Evolutionary conservation across 2,329 filamentous ascomycete species (phyloP).

Genomic region (Clarireedia homoeocarpa): DNA sequence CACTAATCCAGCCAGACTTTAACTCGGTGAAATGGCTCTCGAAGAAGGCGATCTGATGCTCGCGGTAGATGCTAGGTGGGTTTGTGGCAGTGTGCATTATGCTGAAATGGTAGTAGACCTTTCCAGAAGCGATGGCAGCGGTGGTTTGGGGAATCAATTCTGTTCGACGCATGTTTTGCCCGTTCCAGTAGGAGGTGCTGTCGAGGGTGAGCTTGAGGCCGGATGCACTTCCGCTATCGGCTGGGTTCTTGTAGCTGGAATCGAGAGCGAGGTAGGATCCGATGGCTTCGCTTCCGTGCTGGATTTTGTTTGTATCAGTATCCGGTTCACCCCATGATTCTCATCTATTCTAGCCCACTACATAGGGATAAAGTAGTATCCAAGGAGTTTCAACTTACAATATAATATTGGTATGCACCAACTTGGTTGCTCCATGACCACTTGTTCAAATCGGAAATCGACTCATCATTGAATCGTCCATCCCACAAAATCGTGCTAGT

Average conservation of each 20-base stretch:
- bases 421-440: conserved; percentile 65
- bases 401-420: conserved; percentile 68
- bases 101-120: conserved; percentile 66
- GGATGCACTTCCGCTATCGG: conserved; percentile 51
- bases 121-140: conserved; percentile 56
- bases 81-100: conserved; percentile 53
- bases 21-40: conserved; percentile 70
- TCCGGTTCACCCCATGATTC: background rate
- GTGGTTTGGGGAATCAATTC: conserved; percentile 67
- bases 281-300: conserved; percentile 46
- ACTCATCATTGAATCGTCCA: conserved; percentile 55
- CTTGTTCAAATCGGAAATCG: conserved; percentile 45
- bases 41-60: conserved; percentile 59
- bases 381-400: conserved; percentile 29
- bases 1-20: conserved; percentile 56
- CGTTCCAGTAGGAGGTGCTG: conserved; percentile 61
- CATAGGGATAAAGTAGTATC: background rate
- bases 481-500: conserved; percentile 52
- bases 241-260: conserved; percentile 40
- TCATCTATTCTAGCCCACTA: background rate
- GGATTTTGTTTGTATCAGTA: conserved; percentile 2
- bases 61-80: conserved; percentile 50
- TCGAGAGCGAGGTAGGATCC: conserved; percentile 37
- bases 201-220: conserved; percentile 62
- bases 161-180: conserved; percentile 63